Evolutionary conservation across 1,139 yeast species (phyloP).

Genomic region (Kurtzmaniella quercitrusa): DNA sequence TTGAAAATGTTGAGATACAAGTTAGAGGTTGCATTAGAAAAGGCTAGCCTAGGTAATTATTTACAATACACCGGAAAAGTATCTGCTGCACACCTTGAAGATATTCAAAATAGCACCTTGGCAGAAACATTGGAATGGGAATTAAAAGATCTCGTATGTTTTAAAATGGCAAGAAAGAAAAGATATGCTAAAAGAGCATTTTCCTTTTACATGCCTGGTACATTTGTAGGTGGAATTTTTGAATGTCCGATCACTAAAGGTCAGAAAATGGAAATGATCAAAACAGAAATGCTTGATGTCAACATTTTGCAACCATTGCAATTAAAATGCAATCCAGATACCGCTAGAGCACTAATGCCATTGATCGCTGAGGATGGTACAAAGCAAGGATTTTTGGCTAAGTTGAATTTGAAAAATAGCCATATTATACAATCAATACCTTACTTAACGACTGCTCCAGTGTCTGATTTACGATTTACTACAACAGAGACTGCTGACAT

Average conservation of each 20-base stretch:
- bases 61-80: slow-evolving; percentile 25
- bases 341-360: slow-evolving; percentile 51
- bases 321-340: slow-evolving; percentile 30
- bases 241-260: slow-evolving; percentile 41
- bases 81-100: slow-evolving; percentile 16
- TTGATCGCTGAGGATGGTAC: slow-evolving; percentile 55
- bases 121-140: slow-evolving; percentile 27
- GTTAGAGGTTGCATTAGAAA: slow-evolving; percentile 21
- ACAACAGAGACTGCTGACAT: slow-evolving; percentile 22
- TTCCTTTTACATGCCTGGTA: slow-evolving; percentile 52
- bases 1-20: slow-evolving; percentile 12
- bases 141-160: slow-evolving; percentile 42
- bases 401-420: slow-evolving; percentile 18
- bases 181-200: slow-evolving; percentile 50
- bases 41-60: slow-evolving; percentile 15
- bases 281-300: slow-evolving; percentile 13
- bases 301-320: slow-evolving; percentile 16
- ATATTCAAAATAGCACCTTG: slow-evolving; percentile 18
- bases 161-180: slow-evolving; percentile 59
- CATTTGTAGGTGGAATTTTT: slow-evolving; percentile 66
- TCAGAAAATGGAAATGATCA: slow-evolving; percentile 17
- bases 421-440: slow-evolving; percentile 51
- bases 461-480: slow-evolving; percentile 41
- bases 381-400: slow-evolving; percentile 42
- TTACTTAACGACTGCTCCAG: slow-evolving; percentile 50